These are phyloP conservation scores for Aristolochia californica DNA, from an alignment of 164 flowering plant genomes.

Conservation along the genomic window DNA sequence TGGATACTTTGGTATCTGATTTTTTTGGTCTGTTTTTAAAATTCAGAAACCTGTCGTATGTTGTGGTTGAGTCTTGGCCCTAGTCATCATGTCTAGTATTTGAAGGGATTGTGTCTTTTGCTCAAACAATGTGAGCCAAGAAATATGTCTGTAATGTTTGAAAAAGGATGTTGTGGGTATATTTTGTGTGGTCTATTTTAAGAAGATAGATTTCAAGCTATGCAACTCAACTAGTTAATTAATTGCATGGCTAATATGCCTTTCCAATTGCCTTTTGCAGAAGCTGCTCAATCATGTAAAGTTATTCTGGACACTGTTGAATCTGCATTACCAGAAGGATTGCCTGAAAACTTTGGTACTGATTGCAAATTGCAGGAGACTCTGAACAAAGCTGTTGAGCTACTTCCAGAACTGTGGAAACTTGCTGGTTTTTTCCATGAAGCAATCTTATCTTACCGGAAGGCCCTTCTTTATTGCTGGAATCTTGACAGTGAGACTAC, in stretches of 20 bases:
- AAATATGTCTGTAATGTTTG: not conserved
- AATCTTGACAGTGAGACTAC: slow-evolving; percentile 54
- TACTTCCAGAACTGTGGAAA: slow-evolving; percentile 84
- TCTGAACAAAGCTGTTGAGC: slow-evolving; percentile 63
- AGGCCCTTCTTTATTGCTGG: slow-evolving; percentile 74
- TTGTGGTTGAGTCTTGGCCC: no score
- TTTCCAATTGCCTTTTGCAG: slow-evolving; percentile 43
- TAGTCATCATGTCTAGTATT: not conserved
- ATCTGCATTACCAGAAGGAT: slow-evolving; percentile 70
- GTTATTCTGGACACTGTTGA: slow-evolving; percentile 74
- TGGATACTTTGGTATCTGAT: no score
- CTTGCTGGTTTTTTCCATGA: slow-evolving; percentile 48
- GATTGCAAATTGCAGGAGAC: slow-evolving; percentile 72
- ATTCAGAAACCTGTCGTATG: no score
- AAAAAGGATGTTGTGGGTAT: not conserved
- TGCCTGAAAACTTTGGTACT: slow-evolving; percentile 45
- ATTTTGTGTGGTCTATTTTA: no score
- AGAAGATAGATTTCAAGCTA: no score
- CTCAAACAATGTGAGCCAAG: no score
- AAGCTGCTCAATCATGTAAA: slow-evolving; percentile 89
- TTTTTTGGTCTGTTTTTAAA: no score
- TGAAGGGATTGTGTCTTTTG: not conserved
- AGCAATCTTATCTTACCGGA: slow-evolving; percentile 59
- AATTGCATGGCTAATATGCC: slow-evolving; percentile 11
- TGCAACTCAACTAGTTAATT: not conserved